Conservation (phyloP, 805 yeast genomes). For the Metschnikowia orientalis region DNA sequence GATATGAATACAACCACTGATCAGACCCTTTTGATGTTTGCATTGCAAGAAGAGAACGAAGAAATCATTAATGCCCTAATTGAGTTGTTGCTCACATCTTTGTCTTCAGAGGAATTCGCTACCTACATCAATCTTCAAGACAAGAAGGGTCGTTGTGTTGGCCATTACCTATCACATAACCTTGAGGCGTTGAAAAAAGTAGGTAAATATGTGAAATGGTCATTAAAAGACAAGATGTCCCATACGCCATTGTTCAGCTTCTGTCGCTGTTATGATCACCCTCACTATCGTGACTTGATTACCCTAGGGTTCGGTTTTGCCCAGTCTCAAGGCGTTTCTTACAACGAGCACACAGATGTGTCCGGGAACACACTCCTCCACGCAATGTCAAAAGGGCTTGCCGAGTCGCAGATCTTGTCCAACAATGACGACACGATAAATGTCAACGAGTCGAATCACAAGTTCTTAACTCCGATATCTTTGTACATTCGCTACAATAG, state of each 20-base stretch:
- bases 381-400: conserved; percentile 51
- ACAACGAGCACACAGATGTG: conserved; percentile 63
- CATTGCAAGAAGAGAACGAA: conserved; percentile 52
- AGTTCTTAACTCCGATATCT: conserved; percentile 65
- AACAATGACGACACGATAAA: conserved; percentile 28
- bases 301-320: conserved; percentile 43
- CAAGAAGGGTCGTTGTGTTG: conserved; percentile 53
- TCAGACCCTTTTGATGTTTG: conserved; percentile 54
- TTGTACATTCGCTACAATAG: conserved; percentile 67
- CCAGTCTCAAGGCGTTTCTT: conserved; percentile 42
- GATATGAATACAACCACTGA: conserved; percentile 54
- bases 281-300: conserved; percentile 51
- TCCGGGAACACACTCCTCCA: conserved; percentile 78
- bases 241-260: conserved; percentile 78
- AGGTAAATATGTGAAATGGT: conserved; percentile 69
- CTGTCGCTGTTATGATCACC: conserved; percentile 77
- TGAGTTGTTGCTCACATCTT: conserved; percentile 36
- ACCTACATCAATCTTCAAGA: conserved; percentile 52
- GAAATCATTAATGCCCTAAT: conserved; percentile 45
- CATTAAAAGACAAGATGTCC: conserved; percentile 52
- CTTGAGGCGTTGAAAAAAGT: conserved; percentile 45
- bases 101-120: conserved; percentile 43
- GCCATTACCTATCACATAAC: conserved; percentile 67
- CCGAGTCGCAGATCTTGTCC: conserved; percentile 23
- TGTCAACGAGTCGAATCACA: conserved; percentile 57